Evolutionary conservation across 768 basidiomycete species (phyloP).

Genomic region (Cystofilobasidium macerans): DNA sequence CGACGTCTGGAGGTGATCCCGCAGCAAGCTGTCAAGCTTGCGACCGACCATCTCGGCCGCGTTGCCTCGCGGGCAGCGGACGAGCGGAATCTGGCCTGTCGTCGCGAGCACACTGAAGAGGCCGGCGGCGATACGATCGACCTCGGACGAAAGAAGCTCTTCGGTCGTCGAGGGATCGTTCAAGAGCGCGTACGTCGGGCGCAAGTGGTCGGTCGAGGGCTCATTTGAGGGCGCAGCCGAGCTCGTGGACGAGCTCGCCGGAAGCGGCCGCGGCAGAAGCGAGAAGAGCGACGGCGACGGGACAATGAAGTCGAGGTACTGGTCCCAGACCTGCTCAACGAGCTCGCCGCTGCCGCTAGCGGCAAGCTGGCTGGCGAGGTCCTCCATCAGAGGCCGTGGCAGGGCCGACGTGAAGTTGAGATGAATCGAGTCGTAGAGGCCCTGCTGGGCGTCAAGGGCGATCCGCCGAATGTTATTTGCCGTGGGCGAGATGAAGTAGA

Average conservation of each 20-base stretch:
- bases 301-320: conserved; percentile 90
- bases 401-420: conserved; percentile 91
- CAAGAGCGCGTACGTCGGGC: conserved; percentile 65
- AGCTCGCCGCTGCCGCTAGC: conserved; percentile 69
- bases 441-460: conserved; percentile 72
- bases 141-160: conserved; percentile 80
- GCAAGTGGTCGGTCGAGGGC: conserved; percentile 26
- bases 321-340: conserved; percentile 81
- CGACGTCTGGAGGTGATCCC: conserved; percentile 60
- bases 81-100: conserved; percentile 80
- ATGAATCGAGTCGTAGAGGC: conserved; percentile 83
- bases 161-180: conserved; percentile 86
- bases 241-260: neutral
- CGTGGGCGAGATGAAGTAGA: conserved; percentile 92
- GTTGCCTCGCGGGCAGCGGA: conserved; percentile 86
- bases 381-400: conserved; percentile 77
- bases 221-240: neutral
- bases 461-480: conserved; percentile 75
- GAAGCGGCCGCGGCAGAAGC: conserved; percentile 47
- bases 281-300: conserved; percentile 91
- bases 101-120: conserved; percentile 85
- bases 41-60: conserved; percentile 99
- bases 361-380: conserved; percentile 79
- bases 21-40: conserved; percentile 81
- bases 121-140: conserved; percentile 80